Percentiles rank a stretch among this genome's conserved stretches.
Conservation (phyloP, 2,329 filamentous ascomycete species). For the Stagonosporopsis vannaccii region DNA sequence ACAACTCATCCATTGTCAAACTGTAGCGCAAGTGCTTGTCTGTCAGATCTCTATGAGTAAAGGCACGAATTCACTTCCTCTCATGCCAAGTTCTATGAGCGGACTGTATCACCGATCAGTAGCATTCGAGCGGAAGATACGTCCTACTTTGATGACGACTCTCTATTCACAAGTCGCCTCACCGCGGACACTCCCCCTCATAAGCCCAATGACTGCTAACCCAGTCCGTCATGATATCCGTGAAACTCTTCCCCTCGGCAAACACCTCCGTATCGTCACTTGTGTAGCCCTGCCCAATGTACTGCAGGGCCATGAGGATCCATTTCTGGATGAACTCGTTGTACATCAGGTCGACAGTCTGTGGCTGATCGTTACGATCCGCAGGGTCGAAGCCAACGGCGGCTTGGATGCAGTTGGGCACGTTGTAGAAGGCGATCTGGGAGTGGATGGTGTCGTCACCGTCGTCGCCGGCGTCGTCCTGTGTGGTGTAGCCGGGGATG, state of each 20-base stretch:
- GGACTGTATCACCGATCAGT: too few relatives aligned
- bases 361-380: slow-evolving; percentile 58
- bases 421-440: slow-evolving; percentile 73
- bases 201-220: slow-evolving; percentile 62
- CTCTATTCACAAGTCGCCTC: background rate
- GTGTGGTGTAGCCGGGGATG: slow-evolving; percentile 86
- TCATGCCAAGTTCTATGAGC: too few relatives aligned
- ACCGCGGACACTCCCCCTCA: slow-evolving; percentile 29
- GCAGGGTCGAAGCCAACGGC: slow-evolving; percentile 66
- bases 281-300: slow-evolving; percentile 60
- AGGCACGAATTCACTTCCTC: too few relatives aligned
- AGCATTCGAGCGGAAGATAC: too few relatives aligned
- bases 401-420: slow-evolving; percentile 85
- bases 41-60: too few relatives aligned
- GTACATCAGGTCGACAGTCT: slow-evolving; percentile 86
- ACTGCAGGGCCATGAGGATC: slow-evolving; percentile 76
- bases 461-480: slow-evolving; percentile 80
- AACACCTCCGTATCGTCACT: slow-evolving; percentile 61
- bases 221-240: slow-evolving; percentile 66
- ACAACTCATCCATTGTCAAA: too few relatives aligned
- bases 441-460: slow-evolving; percentile 91
- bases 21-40: too few relatives aligned
- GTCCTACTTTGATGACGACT: background rate
- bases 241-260: slow-evolving; percentile 62
- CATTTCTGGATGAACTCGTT: slow-evolving; percentile 89